A percentile compares a stretch with the other conserved stretches of the same genome.
Conservation (phyloP, 129 eudicot genomes). For the Ambrosia trifida region DNA sequence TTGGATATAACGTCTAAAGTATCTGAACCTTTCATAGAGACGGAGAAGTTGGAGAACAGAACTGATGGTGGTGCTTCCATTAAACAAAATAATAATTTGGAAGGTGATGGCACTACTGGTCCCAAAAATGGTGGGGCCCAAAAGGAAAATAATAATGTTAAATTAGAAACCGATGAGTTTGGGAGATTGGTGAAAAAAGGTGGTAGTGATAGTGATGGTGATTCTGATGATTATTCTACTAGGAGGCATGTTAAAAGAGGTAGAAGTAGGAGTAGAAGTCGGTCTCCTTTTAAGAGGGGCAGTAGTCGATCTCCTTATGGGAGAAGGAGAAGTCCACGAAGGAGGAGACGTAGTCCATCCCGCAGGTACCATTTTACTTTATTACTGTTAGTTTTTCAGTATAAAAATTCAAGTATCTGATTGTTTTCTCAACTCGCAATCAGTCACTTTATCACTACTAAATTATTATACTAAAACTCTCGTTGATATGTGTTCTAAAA, state of each 20-base stretch:
- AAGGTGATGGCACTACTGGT: constrained; percentile 23
- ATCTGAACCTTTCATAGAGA: constrained; percentile 30
- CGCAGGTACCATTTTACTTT: constrained; percentile 53
- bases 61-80: constrained; percentile 9
- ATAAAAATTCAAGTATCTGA: not conserved
- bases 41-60: constrained; percentile 20
- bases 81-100: constrained; percentile 19
- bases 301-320: constrained; percentile 59
- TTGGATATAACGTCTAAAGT: constrained; percentile 7
- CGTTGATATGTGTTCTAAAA: not conserved
- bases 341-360: constrained; percentile 76
- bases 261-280: constrained; percentile 67
- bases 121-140: constrained; percentile 21
- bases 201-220: constrained; percentile 77
- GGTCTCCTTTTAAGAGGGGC: constrained; percentile 53
- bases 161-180: constrained; percentile 74
- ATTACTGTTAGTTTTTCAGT: not conserved
- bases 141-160: constrained; percentile 35
- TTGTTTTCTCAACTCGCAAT: not conserved
- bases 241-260: constrained; percentile 69
- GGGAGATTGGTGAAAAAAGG: constrained; percentile 79
- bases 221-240: constrained; percentile 49
- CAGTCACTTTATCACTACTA: too few species aligned
- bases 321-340: constrained; percentile 55
- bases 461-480: not conserved